phyloP scores from a whole-genome alignment of 306 rosid genomes.

The Alnus glutinosa region DNA sequence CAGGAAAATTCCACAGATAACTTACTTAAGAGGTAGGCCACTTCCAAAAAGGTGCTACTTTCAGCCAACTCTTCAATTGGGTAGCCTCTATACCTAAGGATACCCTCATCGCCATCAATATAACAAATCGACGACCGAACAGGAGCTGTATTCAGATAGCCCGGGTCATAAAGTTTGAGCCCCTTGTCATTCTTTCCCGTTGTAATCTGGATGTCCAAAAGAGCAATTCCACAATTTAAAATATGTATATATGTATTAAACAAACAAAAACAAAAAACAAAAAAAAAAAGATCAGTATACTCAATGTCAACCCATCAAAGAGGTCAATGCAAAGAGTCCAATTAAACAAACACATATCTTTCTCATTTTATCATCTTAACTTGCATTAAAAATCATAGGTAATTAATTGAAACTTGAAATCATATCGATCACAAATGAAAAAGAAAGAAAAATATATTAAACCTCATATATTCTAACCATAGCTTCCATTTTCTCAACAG shows the following conservation, averaged over 20 bases:
- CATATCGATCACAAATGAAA: background rate
- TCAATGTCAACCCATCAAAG: background rate
- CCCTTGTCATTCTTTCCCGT: slow-evolving; percentile 78
- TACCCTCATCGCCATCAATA: slow-evolving; percentile 89
- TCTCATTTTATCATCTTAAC: background rate
- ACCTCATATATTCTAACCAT: background rate
- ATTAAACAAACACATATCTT: background rate
- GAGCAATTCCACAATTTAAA: slow-evolving; percentile 3
- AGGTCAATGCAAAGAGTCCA: background rate
- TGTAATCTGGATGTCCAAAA: slow-evolving; percentile 48
- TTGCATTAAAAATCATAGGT: background rate
- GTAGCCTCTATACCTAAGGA: slow-evolving; percentile 85
- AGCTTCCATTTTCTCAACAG: background rate
- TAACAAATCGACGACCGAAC: slow-evolving; percentile 77
- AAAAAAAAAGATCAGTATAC: background rate
- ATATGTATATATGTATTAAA: too few species aligned
- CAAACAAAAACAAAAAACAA: background rate
- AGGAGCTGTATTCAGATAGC: slow-evolving; percentile 88
- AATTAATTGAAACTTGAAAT: background rate
- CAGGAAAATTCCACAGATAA: background rate
- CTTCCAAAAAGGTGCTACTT: slow-evolving; percentile 74
- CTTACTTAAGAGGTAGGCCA: slow-evolving; percentile 82
- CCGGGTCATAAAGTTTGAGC: slow-evolving; percentile 87
- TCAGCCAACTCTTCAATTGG: slow-evolving; percentile 93
- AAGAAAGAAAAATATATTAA: background rate